Conservation (phyloP, 768 basidiomycete species). For the Agaricus sinodeliciosus region DNA sequence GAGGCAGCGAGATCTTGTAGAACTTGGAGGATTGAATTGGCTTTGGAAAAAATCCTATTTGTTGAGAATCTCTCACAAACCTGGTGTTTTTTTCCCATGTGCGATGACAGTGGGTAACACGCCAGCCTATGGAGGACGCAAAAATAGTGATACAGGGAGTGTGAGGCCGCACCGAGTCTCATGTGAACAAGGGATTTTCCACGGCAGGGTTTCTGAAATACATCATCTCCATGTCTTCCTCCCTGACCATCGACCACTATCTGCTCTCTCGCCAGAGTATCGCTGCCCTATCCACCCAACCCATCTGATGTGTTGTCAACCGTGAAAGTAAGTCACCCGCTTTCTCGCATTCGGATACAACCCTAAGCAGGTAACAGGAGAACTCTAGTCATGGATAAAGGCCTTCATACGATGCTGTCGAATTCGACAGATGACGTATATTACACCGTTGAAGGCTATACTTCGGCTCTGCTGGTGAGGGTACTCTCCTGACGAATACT, state of each 20-base stretch:
- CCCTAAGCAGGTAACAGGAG: too few species aligned
- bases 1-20: not conserved
- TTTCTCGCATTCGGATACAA: not conserved
- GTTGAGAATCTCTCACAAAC: conserved; percentile 3
- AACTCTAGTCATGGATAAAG: not conserved
- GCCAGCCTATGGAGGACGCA: conserved; percentile 2
- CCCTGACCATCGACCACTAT: not conserved
- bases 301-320: not conserved
- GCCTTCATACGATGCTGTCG: conserved; percentile 4
- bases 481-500: not conserved
- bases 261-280: not conserved
- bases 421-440: conserved; percentile 6
- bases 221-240: not conserved
- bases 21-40: not conserved
- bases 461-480: conserved; percentile 6
- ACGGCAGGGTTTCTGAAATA: conserved; percentile 2
- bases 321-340: not conserved
- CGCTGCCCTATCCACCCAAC: not conserved
- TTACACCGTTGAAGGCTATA: conserved; percentile 3
- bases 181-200: not conserved
- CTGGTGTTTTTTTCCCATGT: not conserved
- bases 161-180: not conserved
- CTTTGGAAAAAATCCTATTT: not conserved
- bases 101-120: not conserved
- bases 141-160: conserved; percentile 1